Evolutionary conservation across 2,329 filamentous ascomycete genomes (phyloP).

Genomic region (Colletotrichum sp.): DNA sequence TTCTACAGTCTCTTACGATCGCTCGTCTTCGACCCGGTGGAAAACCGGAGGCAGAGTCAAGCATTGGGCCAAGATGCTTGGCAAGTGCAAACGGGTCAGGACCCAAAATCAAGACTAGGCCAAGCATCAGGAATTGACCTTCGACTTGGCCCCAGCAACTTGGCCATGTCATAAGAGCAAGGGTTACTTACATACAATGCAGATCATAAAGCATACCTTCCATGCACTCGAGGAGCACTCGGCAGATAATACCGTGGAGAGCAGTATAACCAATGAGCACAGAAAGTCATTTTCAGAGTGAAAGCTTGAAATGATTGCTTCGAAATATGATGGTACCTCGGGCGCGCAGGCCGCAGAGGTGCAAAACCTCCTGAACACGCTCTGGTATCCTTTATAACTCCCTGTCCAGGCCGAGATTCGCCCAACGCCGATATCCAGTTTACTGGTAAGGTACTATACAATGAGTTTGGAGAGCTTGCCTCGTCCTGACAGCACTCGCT

Average conservation of each 20-base stretch:
- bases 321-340: not conserved
- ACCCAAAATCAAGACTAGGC: not conserved
- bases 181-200: not conserved
- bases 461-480: not conserved
- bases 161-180: not conserved
- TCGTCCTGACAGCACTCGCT: not conserved
- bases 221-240: not conserved
- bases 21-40: not conserved
- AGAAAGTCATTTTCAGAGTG: not conserved
- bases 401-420: not conserved
- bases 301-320: not conserved
- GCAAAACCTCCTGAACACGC: conserved; percentile 16
- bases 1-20: not conserved
- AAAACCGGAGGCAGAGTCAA: conserved; percentile 15
- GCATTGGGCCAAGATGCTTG: not conserved
- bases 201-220: not conserved
- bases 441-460: conserved; percentile 13
- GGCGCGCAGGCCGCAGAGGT: not conserved
- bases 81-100: not conserved
- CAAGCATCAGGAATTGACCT: not conserved
- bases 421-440: conserved; percentile 16
- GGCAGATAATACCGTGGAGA: not conserved
- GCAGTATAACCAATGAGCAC: not conserved
- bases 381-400: conserved; percentile 20
- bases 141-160: not conserved